Percentiles rank a stretch among this genome's conserved stretches.
phyloP scores from a whole-genome alignment of 768 basidiomycete genomes.

The Pulveroboletus sp. region DNA sequence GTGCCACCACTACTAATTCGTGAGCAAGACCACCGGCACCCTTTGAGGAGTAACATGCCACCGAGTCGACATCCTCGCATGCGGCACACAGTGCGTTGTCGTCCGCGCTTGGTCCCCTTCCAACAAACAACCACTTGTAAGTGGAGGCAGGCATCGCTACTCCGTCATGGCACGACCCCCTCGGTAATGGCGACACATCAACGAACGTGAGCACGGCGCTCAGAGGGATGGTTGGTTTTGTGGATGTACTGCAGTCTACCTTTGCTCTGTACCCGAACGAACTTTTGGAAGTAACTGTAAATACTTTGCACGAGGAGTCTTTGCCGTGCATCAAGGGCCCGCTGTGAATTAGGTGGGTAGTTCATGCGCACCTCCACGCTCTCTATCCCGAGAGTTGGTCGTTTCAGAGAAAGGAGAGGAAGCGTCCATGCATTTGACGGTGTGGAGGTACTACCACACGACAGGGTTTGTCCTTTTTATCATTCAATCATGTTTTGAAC shows the following conservation, averaged over 20 bases:
- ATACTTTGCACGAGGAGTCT: conserved; percentile 5
- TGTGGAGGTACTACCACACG: not conserved
- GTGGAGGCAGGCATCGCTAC: conserved; percentile 51
- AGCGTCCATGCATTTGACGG: not conserved
- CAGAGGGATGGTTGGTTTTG: too few relatives aligned
- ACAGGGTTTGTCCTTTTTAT: conserved; percentile 55
- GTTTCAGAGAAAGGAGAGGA: not conserved
- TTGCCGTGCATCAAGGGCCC: conserved; percentile 31
- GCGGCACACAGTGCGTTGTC: conserved; percentile 53
- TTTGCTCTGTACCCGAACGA: conserved; percentile 86
- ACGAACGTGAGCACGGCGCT: not conserved
- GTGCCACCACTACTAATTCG: not conserved
- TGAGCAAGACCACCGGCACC: not conserved
- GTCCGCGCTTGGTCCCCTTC: conserved; percentile 56
- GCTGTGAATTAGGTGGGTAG: not conserved
- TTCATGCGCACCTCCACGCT: not conserved
- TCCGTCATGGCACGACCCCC: conserved; percentile 56
- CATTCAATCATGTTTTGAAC: conserved; percentile 78
- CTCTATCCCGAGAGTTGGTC: conserved; percentile 35
- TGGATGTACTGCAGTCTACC: conserved; percentile 60
- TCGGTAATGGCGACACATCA: conserved; percentile 24
- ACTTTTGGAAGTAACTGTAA: conserved; percentile 84
- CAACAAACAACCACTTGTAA: conserved; percentile 86
- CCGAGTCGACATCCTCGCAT: conserved; percentile 52
- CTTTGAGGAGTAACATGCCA: conserved; percentile 32